These are phyloP conservation scores for Strobilomyces dryophilus DNA, from an alignment of 768 basidiomycete genomes.

Conservation along the genomic window DNA sequence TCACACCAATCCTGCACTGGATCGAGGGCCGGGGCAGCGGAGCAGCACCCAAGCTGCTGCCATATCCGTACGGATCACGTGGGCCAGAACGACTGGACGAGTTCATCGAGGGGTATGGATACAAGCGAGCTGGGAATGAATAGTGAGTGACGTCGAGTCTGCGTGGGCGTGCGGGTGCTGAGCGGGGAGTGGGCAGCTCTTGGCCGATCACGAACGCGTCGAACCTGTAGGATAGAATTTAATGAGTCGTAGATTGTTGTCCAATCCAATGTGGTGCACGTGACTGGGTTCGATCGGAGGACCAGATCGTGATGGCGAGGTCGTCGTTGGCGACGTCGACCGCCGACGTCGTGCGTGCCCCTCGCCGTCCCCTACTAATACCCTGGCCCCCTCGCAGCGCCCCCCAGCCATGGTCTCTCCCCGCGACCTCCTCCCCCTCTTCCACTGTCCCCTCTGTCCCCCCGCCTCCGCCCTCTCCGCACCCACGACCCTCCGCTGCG, in stretches of 20 bases:
- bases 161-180: neutral
- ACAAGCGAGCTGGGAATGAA: conserved; percentile 56
- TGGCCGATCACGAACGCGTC: conserved; percentile 28
- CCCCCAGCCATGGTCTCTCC: conserved; percentile 18
- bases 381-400: neutral
- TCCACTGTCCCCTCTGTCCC: conserved; percentile 55
- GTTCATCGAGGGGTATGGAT: conserved; percentile 77
- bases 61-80: conserved; percentile 91
- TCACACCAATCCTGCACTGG: conserved; percentile 94
- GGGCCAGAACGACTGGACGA: conserved; percentile 83
- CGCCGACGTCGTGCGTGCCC: conserved; percentile 24
- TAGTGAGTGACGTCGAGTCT: conserved; percentile 57
- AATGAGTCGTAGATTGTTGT: neutral
- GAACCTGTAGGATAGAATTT: conserved; percentile 15
- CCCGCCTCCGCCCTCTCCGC: conserved; percentile 33
- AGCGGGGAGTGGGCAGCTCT: conserved; percentile 8
- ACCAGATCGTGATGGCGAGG: conserved; percentile 26
- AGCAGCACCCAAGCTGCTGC: conserved; percentile 59
- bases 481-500: conserved; percentile 68
- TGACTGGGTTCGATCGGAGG: conserved; percentile 27
- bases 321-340: conserved; percentile 20
- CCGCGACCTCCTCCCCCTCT: conserved; percentile 34
- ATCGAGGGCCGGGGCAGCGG: conserved; percentile 76
- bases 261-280: conserved; percentile 15
- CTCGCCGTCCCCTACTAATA: conserved; percentile 8